Percentiles rank a stretch among this genome's conserved stretches.
Evolutionary conservation across 1,284 basidiomycete genomes (phyloP).

Genomic region (Irpex lacteus): DNA sequence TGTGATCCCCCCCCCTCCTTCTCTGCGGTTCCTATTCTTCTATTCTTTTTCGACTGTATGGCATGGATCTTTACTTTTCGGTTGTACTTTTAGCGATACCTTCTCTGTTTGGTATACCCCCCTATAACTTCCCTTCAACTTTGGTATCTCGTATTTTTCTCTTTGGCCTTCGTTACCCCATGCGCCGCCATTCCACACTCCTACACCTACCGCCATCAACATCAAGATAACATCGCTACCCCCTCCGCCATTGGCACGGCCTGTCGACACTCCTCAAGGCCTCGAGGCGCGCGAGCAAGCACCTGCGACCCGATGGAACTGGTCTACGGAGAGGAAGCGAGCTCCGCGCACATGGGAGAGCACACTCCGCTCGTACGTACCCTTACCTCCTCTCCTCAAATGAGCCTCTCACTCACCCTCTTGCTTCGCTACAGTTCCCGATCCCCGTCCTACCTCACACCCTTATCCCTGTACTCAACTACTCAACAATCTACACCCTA

Average conservation of each 20-base stretch:
- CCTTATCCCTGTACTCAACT: too few species aligned
- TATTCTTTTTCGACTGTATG: neutral
- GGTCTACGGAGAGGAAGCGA: too few species aligned
- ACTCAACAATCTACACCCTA: too few species aligned
- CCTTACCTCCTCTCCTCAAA: too few species aligned
- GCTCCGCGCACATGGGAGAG: too few species aligned
- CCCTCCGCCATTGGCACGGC: too few species aligned
- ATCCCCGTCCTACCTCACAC: neutral
- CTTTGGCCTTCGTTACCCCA: neutral
- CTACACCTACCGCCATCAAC: neutral
- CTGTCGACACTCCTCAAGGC: too few species aligned
- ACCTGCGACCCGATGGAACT: too few species aligned
- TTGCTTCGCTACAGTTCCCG: neutral
- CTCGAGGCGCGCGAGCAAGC: too few species aligned
- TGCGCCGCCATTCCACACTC: neutral
- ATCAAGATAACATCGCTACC: too few species aligned
- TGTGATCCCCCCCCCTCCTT: neutral
- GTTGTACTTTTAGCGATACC: constrained; percentile 4
- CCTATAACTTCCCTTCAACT: neutral
- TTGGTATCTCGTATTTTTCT: neutral
- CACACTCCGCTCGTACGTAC: too few species aligned
- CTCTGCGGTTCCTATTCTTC: neutral
- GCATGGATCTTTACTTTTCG: neutral
- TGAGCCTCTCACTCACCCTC: neutral
- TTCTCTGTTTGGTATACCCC: neutral